Evolutionary conservation across 2,329 filamentous ascomycete species (phyloP), one percentile per base, ranked within the genome.

Genomic region (Blumeria graminis): DNA sequence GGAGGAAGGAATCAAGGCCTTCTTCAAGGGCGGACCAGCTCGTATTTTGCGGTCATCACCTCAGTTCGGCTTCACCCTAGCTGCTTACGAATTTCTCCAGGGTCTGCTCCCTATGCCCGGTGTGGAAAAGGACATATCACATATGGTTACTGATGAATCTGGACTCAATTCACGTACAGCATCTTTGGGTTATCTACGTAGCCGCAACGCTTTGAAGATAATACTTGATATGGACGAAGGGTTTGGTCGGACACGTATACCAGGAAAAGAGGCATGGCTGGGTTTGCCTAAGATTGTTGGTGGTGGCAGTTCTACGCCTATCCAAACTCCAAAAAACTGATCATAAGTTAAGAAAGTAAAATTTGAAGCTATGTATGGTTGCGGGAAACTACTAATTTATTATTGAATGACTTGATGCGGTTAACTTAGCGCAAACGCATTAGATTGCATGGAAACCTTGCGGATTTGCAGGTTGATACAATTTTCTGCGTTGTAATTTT

Each of bases 1-100:
- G 68, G 86, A 96, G 68, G 92, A 98, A 70, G 92, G 92, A 10
- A 90, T 95, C 77, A 80, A 77, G 60, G 92, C 92, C 32, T 98
- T 98, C 76, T 98, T 96, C 81, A 96, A 96, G 75, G 92, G 92
- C 62, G 92, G 92, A 1, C 89, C 90, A 0, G 92, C 92, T 8
- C 86, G 92, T 73, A 93, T 98, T 65, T 71, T 96, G 68, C 84
- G 92, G 65, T 95, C 88, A 0, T 95, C 88, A 11, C 92, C 92
- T 14, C 92, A 98, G 68, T 98, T 98, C 68, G 92, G 92, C 61
- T 96, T 96, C 74, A 98, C 92, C 0, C 80, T 98, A 28, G 92
- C 92, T 3, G 85, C 86, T 46, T 98, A 96, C 69, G 92, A 98
- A 70, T 76, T 98, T 39, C 74, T 98, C 55, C 88, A 95, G 71